Base-by-base conservation (phyloP, 2,329 filamentous ascomycete genomes). In the Huntiella decipiens region DNA sequence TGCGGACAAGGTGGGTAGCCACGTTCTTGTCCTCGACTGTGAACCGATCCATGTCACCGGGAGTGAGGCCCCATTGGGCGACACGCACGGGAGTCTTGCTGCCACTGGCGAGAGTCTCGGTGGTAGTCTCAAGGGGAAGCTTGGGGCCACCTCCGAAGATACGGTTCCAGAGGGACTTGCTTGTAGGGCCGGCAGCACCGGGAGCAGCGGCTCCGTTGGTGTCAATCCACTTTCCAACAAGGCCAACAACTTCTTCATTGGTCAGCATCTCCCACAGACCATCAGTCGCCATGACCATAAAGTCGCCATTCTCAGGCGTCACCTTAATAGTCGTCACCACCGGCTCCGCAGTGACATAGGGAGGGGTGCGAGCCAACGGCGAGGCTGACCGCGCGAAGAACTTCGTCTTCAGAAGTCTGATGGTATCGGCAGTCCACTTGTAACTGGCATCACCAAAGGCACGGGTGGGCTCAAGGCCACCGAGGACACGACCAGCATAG, bases 221-320 rank as follows among this genome's bases (percentile, higher is more conserved):
- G 60, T 98, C 91, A 41, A 98, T 76, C 91, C 91, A 98, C 61
- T 93, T 85, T 12, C 88, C 92, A 4, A 98, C 91, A 2, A 98
- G 74, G 1, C 91, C 91, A 43, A 98, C 82, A 1, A 95, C 91
- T 65, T 98, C 91, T 58, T 98, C 91, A 56, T 96, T 98, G 41
- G 85, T 95, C 51, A 98, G 70, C 91, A 96, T 96, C 63, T 98
- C 91, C 91, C 91, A 98, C 1, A 98, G 70, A 3, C 91, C 91
- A 58, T 98, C 91, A 0, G 91, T 95, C 16, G 91, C 91, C 69
- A 98, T 79, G 51, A 98, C 88, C 10, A 98, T 70, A 56, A 98
- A 98, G 58, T 98, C 91, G 39, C 88, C 87, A 51, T 83, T 83
- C 45, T 84, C 75, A 1, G 91, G 91, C 54, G 88, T 71, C 44